Evolutionary conservation across 1,139 yeast genomes (phyloP).

Genomic region (Magnusiomyces magnusii): DNA sequence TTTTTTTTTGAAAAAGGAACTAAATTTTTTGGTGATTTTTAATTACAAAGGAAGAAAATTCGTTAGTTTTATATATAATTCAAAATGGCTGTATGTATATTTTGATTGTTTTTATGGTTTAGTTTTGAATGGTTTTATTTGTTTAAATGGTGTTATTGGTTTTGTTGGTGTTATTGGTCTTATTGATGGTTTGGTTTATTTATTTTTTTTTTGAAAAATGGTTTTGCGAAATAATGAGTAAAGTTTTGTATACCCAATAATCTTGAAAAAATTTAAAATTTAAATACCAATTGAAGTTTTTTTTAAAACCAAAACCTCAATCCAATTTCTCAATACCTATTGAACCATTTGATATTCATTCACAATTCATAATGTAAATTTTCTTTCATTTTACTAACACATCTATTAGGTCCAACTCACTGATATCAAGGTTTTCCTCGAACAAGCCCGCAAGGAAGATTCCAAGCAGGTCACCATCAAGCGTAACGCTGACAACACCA

Average conservation of each 20-base stretch:
- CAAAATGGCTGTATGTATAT: slow-evolving; percentile 16
- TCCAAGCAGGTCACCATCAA: slow-evolving; percentile 88
- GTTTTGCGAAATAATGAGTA: neutral
- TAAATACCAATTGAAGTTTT: too few species aligned
- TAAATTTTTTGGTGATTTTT: neutral
- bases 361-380: too few species aligned
- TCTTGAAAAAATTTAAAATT: neutral
- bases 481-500: slow-evolving; percentile 92
- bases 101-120: neutral
- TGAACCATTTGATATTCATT: too few species aligned
- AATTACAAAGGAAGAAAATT: too few species aligned
- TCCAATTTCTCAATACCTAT: too few species aligned
- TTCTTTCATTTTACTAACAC: neutral
- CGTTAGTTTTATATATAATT: neutral
- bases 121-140: neutral
- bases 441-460: slow-evolving; percentile 95
- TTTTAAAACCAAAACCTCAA: too few species aligned
- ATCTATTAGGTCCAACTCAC: slow-evolving; percentile 53
- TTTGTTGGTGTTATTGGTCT: too few species aligned
- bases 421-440: slow-evolving; percentile 97
- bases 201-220: neutral
- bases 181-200: too few species aligned
- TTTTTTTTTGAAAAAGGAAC: neutral
- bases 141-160: neutral
- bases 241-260: too few species aligned